Conservation (phyloP, 306 rosid species). For the Mimosa bimucronata region DNA sequence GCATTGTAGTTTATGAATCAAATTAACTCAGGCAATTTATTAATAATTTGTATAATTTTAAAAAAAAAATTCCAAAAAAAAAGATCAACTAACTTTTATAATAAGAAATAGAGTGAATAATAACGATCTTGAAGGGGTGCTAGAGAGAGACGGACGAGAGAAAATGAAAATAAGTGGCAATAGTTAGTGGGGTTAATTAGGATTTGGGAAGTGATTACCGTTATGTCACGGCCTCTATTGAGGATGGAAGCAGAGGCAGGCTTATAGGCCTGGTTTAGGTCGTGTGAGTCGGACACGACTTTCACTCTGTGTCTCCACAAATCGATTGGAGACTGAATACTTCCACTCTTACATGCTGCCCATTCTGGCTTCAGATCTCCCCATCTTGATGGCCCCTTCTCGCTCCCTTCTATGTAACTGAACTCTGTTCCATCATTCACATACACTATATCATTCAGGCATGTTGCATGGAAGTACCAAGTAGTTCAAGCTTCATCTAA, state of each 20-base stretch:
- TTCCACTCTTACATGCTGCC: constrained; percentile 58
- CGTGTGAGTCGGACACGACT: constrained; percentile 34
- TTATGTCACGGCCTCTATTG: constrained; percentile 65
- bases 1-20: no score
- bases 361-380: constrained; percentile 59
- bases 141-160: no score
- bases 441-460: not conserved
- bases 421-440: constrained; percentile 42
- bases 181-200: not conserved
- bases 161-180: not conserved
- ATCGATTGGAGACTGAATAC: constrained; percentile 69
- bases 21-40: no score
- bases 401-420: constrained; percentile 47
- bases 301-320: constrained; percentile 37
- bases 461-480: not conserved
- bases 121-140: not conserved
- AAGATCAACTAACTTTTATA: no score
- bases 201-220: constrained; percentile 34
- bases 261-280: constrained; percentile 41
- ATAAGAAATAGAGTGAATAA: no score
- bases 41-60: no score
- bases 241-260: constrained; percentile 47
- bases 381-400: constrained; percentile 60
- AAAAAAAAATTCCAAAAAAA: no score
- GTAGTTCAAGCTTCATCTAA: not conserved